Base-by-base conservation (phyloP, 2,329 filamentous ascomycete species). In the Alternaria sp. region DNA sequence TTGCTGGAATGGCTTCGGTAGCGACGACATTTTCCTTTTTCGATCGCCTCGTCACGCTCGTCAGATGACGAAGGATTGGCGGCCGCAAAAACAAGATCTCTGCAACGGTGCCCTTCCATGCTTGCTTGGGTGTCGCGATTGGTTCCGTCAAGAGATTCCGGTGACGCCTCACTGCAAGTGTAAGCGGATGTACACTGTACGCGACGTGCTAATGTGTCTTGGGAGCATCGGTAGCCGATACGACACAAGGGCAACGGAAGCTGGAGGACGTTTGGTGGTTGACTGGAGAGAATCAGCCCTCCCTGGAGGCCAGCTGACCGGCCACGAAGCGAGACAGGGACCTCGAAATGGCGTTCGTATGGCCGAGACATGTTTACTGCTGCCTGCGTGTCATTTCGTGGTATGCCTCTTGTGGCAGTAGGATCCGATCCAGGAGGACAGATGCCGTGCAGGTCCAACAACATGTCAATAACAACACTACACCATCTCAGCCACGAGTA, bases 31-130 rank as follows among this genome's bases (percentile, higher is more conserved):
- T 62, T 69, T 51, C 62, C 70, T 70, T 72, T 73, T 63, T 55
- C 32, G 13, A 44, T 25, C 49, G 49, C 23, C 44, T 60, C 67
- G 67, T 65, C 62, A 62, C 67, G 46, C 56, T 63, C 66, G 57
- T 73, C 68, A 70, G 62, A 70, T 69, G 67, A 71, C 59, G 57
- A 57, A 47, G 61, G 57, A 67, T 62, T 70, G 68, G 67, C 52
- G 61, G 63, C 67, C 65, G 59, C 57, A 69, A 74, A 73, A 72
- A 71, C 57, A 50, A 67, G 65, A 30, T 57, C 40, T 55, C 43
- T 65, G 47, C 50, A 71, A 72, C 68, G 71, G 68, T 57, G 65
- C 56, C 59, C 44, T 60, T 52, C 47, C 19, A 36, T 52, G 49
- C 28, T 21, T 51, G 49, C 19, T n/a, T 63, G 58, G 50, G 55